Conservation (phyloP, 129 eudicot species). For the Deinandra increscens region DNA sequence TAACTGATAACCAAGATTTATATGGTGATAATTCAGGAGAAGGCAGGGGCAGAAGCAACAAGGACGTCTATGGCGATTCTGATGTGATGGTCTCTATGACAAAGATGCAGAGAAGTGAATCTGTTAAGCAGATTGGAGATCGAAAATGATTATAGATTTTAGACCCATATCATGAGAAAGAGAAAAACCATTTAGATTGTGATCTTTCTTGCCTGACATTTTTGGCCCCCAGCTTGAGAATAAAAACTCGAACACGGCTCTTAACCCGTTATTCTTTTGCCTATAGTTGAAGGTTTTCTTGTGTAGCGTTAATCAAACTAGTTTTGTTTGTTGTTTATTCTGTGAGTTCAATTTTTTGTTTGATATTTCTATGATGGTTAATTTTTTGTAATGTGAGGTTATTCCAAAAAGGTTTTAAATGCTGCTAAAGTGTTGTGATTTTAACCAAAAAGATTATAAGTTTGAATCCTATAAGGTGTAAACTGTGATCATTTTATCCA, state of each 20-base stretch:
- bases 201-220: slow-evolving; percentile 28
- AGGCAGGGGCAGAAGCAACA: slow-evolving; percentile 56
- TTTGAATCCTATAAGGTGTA: too few relatives aligned
- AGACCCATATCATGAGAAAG: not conserved
- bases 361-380: not conserved
- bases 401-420: too few relatives aligned
- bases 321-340: not conserved
- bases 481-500: too few relatives aligned
- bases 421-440: too few relatives aligned
- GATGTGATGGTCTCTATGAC: slow-evolving; percentile 20
- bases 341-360: not conserved
- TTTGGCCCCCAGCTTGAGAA: slow-evolving; percentile 30
- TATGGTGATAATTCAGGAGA: slow-evolving; percentile 42
- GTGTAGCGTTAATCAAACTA: not conserved
- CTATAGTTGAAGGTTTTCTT: slow-evolving; percentile 11
- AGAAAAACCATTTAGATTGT: slow-evolving; percentile 9
- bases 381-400: not conserved
- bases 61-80: slow-evolving; percentile 64
- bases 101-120: slow-evolving; percentile 8
- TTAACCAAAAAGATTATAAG: too few relatives aligned
- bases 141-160: not conserved
- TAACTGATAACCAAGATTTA: not conserved
- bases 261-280: slow-evolving; percentile 14
- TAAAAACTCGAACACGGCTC: slow-evolving; percentile 25
- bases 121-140: slow-evolving; percentile 18